Percentiles rank a stretch among this genome's conserved stretches.
Evolutionary conservation across 2,329 filamentous ascomycete genomes (phyloP).

Genomic region (Penicillium palitans): DNA sequence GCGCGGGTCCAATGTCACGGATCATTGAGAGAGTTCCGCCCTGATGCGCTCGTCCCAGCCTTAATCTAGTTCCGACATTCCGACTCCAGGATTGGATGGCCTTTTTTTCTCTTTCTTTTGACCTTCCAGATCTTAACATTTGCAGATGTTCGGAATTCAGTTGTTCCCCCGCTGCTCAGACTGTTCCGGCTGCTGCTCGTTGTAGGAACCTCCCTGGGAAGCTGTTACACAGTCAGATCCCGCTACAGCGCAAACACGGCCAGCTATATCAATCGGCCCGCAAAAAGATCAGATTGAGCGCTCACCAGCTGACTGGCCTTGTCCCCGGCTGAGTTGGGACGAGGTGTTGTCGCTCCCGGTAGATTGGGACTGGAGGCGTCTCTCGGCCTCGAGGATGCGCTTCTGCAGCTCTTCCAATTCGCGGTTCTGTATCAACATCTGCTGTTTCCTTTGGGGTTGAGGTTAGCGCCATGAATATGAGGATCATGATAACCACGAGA

Average conservation of each 20-base stretch:
- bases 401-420: conserved; percentile 86
- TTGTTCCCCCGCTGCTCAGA: conserved; percentile 14
- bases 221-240: conserved; percentile 20
- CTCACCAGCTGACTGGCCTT: conserved; percentile 26
- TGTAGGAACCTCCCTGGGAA: conserved; percentile 14
- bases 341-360: conserved; percentile 17
- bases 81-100: background rate
- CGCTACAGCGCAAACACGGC: conserved; percentile 5
- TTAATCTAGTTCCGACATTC: background rate
- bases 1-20: conserved; percentile 10
- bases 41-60: background rate
- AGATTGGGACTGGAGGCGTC: conserved; percentile 60
- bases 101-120: background rate
- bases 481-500: background rate
- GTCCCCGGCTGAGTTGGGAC: conserved; percentile 11
- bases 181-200: conserved; percentile 8
- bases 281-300: conserved; percentile 20
- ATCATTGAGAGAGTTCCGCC: background rate
- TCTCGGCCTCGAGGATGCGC: conserved; percentile 80
- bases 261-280: conserved; percentile 9
- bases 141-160: conserved; percentile 3
- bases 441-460: conserved; percentile 69
- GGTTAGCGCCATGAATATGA: background rate
- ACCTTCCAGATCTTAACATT: background rate
- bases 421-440: conserved; percentile 69